A percentile compares a stretch with the other conserved stretches of the same genome.
Evolutionary conservation across 148 eudicot species (phyloP).

Genomic region (Fallopia convolvulus): DNA sequence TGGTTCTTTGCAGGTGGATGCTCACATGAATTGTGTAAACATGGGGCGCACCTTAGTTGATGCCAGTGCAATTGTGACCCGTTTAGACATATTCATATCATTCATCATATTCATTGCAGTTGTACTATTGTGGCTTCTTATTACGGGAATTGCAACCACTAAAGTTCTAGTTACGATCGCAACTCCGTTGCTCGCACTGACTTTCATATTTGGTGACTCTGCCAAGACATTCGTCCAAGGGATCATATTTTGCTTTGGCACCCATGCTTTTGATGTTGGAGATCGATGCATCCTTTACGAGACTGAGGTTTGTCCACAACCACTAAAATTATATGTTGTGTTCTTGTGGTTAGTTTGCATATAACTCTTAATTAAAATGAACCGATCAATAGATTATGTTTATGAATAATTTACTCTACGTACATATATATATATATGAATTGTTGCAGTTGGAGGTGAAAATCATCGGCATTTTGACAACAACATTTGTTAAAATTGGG

Average conservation of each 20-base stretch:
- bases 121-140: constrained; percentile 1
- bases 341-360: too few relatives aligned
- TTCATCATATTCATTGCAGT: background rate
- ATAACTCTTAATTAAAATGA: too few relatives aligned
- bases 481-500: background rate
- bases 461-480: background rate
- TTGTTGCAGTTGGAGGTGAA: background rate
- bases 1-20: background rate
- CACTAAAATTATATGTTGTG: too few relatives aligned
- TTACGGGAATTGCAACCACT: constrained; percentile 1
- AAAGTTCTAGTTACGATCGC: background rate
- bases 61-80: background rate
- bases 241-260: background rate
- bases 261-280: background rate
- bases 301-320: background rate
- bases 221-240: constrained; percentile 1
- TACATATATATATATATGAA: too few relatives aligned
- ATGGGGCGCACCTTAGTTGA: background rate
- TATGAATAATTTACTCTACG: too few relatives aligned
- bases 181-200: background rate
- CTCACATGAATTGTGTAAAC: background rate
- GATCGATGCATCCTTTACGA: background rate
- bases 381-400: too few relatives aligned
- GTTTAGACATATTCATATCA: background rate
- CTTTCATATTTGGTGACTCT: background rate